Conservation (phyloP, 129 eudicot genomes). For the Erigeron canadensis region DNA sequence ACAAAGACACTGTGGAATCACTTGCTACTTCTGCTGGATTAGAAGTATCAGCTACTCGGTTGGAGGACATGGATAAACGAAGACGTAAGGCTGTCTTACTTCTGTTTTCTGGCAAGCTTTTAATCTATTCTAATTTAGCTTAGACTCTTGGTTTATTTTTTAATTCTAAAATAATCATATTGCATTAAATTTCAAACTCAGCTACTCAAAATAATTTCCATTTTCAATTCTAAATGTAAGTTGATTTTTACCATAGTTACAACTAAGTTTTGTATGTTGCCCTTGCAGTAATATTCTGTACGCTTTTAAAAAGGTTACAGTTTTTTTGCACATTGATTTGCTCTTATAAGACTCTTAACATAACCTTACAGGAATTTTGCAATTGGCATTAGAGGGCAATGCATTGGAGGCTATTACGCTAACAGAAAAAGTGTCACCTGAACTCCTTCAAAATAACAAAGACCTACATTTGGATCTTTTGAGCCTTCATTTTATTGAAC, state of each 20-base stretch:
- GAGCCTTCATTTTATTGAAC: constrained; percentile 89
- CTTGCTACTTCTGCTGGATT: constrained; percentile 58
- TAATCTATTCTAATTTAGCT: no score
- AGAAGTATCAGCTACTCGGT: constrained; percentile 47
- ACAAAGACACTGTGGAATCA: constrained; percentile 73
- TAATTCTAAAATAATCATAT: no score
- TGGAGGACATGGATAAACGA: constrained; percentile 82
- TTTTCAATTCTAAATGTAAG: background rate
- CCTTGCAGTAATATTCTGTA: no score
- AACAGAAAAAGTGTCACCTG: constrained; percentile 71
- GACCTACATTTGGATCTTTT: constrained; percentile 85
- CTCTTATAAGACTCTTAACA: constrained; percentile 13
- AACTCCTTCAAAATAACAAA: constrained; percentile 58
- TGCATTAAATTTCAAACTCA: no score
- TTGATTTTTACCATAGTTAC: background rate
- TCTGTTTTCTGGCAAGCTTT: no score
- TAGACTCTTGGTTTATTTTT: no score
- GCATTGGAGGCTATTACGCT: constrained; percentile 75
- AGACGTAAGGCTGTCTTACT: constrained; percentile 46
- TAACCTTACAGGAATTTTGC: constrained; percentile 60
- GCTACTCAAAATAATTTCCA: no score
- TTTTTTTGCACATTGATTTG: background rate
- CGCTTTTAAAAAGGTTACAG: no score
- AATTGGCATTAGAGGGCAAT: constrained; percentile 66
- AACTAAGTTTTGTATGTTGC: no score